Conservation (phyloP, 306 rosid species). For the Glycine latifolia region DNA sequence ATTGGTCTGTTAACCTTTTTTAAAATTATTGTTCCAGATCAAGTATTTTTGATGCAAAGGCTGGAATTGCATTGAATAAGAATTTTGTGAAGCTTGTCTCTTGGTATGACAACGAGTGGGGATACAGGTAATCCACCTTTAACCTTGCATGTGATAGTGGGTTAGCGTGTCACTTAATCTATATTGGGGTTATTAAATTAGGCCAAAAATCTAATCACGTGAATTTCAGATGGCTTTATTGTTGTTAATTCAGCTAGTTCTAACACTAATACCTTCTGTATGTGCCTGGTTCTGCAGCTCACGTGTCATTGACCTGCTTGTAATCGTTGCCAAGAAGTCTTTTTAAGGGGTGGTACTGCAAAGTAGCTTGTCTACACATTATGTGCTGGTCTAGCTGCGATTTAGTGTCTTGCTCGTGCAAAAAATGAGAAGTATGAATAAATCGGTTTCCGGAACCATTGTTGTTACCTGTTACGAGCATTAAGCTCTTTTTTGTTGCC, state of each 20-base stretch:
- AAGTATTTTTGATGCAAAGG: conserved; percentile 81
- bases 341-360: conserved; percentile 15
- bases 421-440: conserved; percentile 37
- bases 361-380: neutral
- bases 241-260: neutral
- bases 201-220: too few species aligned
- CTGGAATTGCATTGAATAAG: conserved; percentile 73
- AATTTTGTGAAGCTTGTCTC: conserved; percentile 63
- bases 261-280: conserved; percentile 6
- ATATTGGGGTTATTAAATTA: too few species aligned
- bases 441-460: conserved; percentile 31
- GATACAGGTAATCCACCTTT: conserved; percentile 67
- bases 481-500: neutral
- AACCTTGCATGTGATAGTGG: neutral
- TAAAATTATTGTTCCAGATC: conserved; percentile 56
- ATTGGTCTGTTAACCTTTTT: neutral
- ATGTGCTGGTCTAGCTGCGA: conserved; percentile 19
- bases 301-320: conserved; percentile 74
- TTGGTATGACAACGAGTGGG: conserved; percentile 87
- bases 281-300: conserved; percentile 55
- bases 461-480: conserved; percentile 28
- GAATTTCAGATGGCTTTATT: too few species aligned
- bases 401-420: conserved; percentile 3
- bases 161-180: too few species aligned
- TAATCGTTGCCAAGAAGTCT: conserved; percentile 47